These are phyloP conservation scores for Xylaria nigripes DNA, from an alignment of 495 filamentous ascomycete genomes.

Conservation along the genomic window DNA sequence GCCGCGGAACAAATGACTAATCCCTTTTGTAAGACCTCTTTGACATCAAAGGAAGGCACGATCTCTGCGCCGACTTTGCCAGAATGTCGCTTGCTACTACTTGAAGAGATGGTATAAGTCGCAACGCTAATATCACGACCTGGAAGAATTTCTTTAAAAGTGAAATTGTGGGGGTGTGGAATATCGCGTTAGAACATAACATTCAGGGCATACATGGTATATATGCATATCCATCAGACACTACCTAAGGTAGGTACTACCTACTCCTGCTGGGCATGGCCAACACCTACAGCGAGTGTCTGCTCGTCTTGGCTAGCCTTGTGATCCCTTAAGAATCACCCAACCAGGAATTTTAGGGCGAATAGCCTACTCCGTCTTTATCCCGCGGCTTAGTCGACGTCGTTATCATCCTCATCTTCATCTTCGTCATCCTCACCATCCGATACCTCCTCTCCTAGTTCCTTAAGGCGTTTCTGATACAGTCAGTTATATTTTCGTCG, in stretches of 20 bases:
- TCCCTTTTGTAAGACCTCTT: not conserved
- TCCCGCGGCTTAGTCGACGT: constrained; percentile 15
- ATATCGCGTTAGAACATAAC: constrained; percentile 22
- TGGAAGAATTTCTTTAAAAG: constrained; percentile 13
- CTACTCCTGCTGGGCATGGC: not conserved
- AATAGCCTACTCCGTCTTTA: not conserved
- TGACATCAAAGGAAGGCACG: not conserved
- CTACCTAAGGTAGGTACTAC: not conserved
- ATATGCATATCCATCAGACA: constrained; percentile 6
- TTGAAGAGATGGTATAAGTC: constrained; percentile 1
- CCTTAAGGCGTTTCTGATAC: constrained; percentile 60
- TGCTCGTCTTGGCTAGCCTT: not conserved
- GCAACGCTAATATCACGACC: constrained; percentile 6
- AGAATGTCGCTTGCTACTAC: not conserved
- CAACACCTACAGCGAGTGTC: not conserved
- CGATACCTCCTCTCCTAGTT: constrained; percentile 63
- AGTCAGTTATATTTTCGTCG: constrained; percentile 12
- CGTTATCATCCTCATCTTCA: constrained; percentile 53
- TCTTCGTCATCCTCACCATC: constrained; percentile 71
- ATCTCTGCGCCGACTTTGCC: not conserved
- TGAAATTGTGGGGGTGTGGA: constrained; percentile 11
- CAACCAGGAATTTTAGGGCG: not conserved
- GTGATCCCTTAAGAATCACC: not conserved
- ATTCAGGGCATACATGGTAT: constrained; percentile 8
- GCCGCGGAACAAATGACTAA: not conserved